Base-by-base conservation (phyloP, 2,329 filamentous ascomycete genomes). In the Epichloe gansuensis region DNA sequence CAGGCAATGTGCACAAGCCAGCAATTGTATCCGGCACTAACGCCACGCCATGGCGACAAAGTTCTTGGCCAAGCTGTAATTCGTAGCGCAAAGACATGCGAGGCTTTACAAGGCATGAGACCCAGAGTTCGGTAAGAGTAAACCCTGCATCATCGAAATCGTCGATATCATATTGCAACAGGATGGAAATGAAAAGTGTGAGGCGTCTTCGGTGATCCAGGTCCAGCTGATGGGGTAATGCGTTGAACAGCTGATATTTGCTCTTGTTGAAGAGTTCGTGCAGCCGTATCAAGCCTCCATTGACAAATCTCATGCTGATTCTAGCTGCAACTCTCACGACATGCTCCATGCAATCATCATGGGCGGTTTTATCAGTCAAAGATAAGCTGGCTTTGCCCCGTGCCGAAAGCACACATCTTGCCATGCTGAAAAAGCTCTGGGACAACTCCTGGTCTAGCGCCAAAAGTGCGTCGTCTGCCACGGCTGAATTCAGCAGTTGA, bases 41-140 rank as follows among this genome's bases (percentile, higher is more conserved):
- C 0, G 66, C 64, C 21, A 74, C 65, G 2, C 67, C 66, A 39
- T 68, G 69, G 6, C 62, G 63, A 54, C 69, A 66, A 47, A 81
- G 63, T 31, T 72, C 65, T 52, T 73, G 68, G 4, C 72, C 77
- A 5, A 82, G 67, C 23, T 69, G 67, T 54, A 72, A 71, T 59
- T 81, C 77, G 56, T 76, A 77, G 5, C 63, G 67, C 13, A 79
- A 56, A 23, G 67, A 70, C 42, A 65, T 60, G 3, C 59, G 65
- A 4, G 80, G 78, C 58, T 78, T 78, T 43, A 74, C 70, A 46
- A 82, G 65, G 7, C 73, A 70, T 21, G 75, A 59, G 43, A 77
- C 58, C 74, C 80, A 82, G n/a, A 81, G 63, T 42, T 76, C 73
- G 4, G 75, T 64, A 9, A 76, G 60, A 8, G 69, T 72, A n/a